These are phyloP conservation scores for Diaporthe amygdali DNA, from an alignment of 2,329 filamentous ascomycete species.

Conservation along the genomic window DNA sequence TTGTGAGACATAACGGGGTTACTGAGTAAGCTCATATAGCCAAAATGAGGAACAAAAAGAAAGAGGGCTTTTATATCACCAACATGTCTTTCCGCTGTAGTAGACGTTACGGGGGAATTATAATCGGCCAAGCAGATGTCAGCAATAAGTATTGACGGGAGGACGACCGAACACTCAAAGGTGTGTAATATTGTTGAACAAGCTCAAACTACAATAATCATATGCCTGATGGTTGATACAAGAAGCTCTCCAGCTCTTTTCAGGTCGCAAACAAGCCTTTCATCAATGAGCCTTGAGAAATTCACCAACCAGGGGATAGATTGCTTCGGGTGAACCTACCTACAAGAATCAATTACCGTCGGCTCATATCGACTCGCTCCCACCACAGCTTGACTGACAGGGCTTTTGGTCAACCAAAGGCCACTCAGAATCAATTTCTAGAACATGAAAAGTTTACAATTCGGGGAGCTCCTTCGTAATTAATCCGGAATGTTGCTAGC, in stretches of 20 bases:
- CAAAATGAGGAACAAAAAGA: not conserved
- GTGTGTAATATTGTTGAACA: too few species aligned
- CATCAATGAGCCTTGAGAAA: too few species aligned
- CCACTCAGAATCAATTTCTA: not conserved
- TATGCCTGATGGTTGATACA: not conserved
- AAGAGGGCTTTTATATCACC: not conserved
- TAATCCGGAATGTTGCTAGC: not conserved
- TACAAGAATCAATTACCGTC: not conserved
- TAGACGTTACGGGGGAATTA: not conserved
- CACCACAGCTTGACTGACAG: not conserved
- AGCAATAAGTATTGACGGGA: not conserved
- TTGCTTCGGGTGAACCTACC: not conserved
- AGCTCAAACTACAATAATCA: not conserved
- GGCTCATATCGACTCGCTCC: not conserved
- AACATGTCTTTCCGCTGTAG: not conserved
- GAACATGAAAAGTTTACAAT: not conserved
- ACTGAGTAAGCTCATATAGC: too few species aligned
- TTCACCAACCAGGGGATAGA: not conserved
- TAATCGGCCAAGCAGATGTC: not conserved
- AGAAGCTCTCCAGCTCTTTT: too few species aligned
- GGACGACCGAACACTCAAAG: not conserved
- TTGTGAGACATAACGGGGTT: not conserved
- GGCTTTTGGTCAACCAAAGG: not conserved
- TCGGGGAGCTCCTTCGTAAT: not conserved
- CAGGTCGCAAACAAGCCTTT: not conserved